Evolutionary conservation across 306 rosid species (phyloP).

Genomic region (Inga leiocalycina): DNA sequence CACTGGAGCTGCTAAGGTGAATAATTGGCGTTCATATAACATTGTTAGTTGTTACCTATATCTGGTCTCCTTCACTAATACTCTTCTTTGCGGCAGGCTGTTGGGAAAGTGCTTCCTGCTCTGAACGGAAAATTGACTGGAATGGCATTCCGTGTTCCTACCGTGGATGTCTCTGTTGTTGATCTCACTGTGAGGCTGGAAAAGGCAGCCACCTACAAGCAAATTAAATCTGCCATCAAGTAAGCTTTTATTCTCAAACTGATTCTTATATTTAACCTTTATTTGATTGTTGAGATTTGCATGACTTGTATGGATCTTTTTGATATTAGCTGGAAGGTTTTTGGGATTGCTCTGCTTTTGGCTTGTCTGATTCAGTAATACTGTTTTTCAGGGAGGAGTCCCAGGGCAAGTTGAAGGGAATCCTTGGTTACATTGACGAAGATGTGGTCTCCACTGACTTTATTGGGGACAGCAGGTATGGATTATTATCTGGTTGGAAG

Average conservation of each 20-base stretch:
- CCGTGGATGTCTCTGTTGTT: constrained; percentile 78
- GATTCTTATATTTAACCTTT: background rate
- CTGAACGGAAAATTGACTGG: constrained; percentile 85
- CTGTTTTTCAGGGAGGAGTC: constrained; percentile 67
- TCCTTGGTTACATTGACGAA: constrained; percentile 77
- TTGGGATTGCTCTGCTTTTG: background rate
- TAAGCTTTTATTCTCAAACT: constrained; percentile 29
- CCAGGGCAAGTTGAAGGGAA: constrained; percentile 74
- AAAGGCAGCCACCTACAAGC: constrained; percentile 54
- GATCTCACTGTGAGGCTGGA: constrained; percentile 76
- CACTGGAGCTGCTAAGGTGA: constrained; percentile 95
- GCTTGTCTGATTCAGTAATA: background rate
- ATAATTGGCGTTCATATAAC: background rate
- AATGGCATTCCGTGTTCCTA: constrained; percentile 84
- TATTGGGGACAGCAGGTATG: constrained; percentile 69
- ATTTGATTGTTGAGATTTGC: background rate
- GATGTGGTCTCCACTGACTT: constrained; percentile 77
- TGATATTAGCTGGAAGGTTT: background rate
- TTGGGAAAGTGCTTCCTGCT: constrained; percentile 71
- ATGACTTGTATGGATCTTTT: background rate
- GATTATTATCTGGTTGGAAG: background rate
- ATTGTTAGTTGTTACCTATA: background rate
- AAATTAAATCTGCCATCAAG: constrained; percentile 74
- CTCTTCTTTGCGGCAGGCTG: constrained; percentile 41
- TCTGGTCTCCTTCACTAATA: background rate